Percentiles rank a stretch among this genome's conserved stretches.
Conservation (phyloP, 164 flowering plant species). For the Vitis labrusca region DNA sequence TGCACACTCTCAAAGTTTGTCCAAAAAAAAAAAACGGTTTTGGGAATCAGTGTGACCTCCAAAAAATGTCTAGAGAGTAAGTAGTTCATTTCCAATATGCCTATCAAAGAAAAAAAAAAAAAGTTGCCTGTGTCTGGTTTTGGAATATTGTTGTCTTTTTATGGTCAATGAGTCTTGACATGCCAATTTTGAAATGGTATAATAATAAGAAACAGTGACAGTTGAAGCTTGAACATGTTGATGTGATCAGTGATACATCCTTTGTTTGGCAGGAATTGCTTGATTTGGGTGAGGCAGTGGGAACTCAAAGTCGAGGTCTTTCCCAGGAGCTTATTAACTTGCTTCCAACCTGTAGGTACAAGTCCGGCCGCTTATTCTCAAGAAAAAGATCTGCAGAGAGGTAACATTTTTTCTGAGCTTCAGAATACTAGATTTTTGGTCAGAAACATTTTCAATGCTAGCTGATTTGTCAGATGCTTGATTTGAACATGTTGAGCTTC, state of each 20-base stretch:
- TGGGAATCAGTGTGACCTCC: too few relatives aligned
- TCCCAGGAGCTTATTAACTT: constrained; percentile 34
- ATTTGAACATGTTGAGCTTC: too few relatives aligned
- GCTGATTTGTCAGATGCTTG: too few relatives aligned
- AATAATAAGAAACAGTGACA: background rate
- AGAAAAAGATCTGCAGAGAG: constrained; percentile 41
- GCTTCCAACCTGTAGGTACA: constrained; percentile 49
- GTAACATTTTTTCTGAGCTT: constrained; percentile 17
- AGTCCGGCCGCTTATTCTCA: constrained; percentile 35
- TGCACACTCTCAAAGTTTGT: too few relatives aligned
- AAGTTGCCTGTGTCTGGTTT: too few relatives aligned
- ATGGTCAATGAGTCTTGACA: background rate
- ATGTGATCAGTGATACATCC: background rate
- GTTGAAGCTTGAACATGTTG: background rate
- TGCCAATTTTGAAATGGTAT: background rate
- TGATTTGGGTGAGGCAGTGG: constrained; percentile 52
- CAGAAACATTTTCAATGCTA: too few relatives aligned
- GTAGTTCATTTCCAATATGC: too few relatives aligned
- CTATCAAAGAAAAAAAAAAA: too few relatives aligned
- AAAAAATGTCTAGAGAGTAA: too few relatives aligned
- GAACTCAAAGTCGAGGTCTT: constrained; percentile 51
- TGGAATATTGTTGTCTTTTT: too few relatives aligned
- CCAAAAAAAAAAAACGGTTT: too few relatives aligned
- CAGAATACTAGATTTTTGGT: too few relatives aligned
- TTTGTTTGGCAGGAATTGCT: constrained; percentile 39